phyloP scores from a whole-genome alignment of 768 basidiomycete genomes.

The Lactarius indigo region DNA sequence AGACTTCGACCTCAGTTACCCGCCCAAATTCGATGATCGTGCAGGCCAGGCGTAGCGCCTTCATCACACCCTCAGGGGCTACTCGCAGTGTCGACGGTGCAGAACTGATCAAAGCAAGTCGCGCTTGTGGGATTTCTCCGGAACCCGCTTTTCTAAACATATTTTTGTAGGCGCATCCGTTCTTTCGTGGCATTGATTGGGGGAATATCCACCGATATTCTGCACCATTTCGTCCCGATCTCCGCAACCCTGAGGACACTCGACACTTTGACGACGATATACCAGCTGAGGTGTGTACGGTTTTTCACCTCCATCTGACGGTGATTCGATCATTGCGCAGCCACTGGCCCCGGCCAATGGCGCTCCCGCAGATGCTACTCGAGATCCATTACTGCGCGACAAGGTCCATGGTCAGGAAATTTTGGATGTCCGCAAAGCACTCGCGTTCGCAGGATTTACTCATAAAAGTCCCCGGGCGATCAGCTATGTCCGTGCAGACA shows the following conservation, averaged over 20 bases:
- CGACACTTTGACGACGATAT: slow-evolving; percentile 95
- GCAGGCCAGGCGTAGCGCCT: slow-evolving; percentile 71
- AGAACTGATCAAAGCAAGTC: slow-evolving; percentile 76
- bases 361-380: slow-evolving; percentile 75
- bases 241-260: slow-evolving; percentile 81
- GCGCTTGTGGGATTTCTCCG: slow-evolving; percentile 10
- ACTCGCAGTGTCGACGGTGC: slow-evolving; percentile 73
- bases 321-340: slow-evolving; percentile 44
- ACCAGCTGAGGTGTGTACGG: slow-evolving; percentile 68
- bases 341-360: slow-evolving; percentile 89
- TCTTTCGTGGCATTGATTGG: slow-evolving; percentile 93
- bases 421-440: slow-evolving; percentile 84
- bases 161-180: slow-evolving; percentile 65
- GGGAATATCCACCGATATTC: slow-evolving; percentile 74
- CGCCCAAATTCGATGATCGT: slow-evolving; percentile 76
- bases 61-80: slow-evolving; percentile 48
- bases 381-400: slow-evolving; percentile 85
- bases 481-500: slow-evolving; percentile 72
- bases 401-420: slow-evolving; percentile 83
- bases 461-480: slow-evolving; percentile 83
- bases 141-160: slow-evolving; percentile 11
- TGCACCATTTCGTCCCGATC: slow-evolving; percentile 88
- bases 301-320: background rate
- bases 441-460: slow-evolving; percentile 89
- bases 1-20: slow-evolving; percentile 59